Evolutionary conservation across 2,329 filamentous ascomycete species (phyloP).

Genomic region (Aspergillus sclerotialis): DNA sequence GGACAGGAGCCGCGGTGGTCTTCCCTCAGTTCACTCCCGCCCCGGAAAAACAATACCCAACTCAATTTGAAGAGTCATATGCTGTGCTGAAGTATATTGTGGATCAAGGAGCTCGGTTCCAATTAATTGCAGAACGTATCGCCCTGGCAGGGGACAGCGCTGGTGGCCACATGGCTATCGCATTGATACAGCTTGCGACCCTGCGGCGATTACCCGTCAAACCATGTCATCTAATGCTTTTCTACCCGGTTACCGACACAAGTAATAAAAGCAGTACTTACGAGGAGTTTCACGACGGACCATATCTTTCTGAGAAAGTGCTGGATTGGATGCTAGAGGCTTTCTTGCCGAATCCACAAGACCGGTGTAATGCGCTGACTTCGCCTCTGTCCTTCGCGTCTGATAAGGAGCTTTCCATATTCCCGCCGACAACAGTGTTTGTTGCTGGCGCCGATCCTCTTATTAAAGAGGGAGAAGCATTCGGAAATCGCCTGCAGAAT

Average conservation of each 20-base stretch:
- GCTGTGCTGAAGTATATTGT: not conserved
- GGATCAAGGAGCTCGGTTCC: not conserved
- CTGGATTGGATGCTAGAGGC: slow-evolving; percentile 8
- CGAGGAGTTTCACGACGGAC: slow-evolving; percentile 4
- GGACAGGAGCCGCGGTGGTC: not conserved
- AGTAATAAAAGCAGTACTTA: slow-evolving; percentile 4
- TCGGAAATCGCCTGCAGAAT: slow-evolving; percentile 6
- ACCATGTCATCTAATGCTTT: slow-evolving; percentile 4
- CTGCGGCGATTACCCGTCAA: slow-evolving; percentile 3
- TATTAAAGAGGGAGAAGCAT: slow-evolving; percentile 6
- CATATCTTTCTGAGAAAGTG: slow-evolving; percentile 4
- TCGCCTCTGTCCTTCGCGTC: slow-evolving; percentile 4
- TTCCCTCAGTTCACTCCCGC: not conserved
- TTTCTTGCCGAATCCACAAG: slow-evolving; percentile 4
- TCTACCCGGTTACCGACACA: slow-evolving; percentile 7
- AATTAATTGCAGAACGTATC: not conserved
- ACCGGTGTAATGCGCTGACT: slow-evolving; percentile 3
- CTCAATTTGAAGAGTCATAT: slow-evolving; percentile 1
- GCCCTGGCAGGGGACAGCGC: slow-evolving; percentile 1
- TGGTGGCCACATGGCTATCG: slow-evolving; percentile 7
- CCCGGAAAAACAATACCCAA: not conserved
- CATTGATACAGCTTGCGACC: slow-evolving; percentile 3
- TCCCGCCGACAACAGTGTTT: slow-evolving; percentile 6
- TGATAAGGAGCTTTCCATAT: slow-evolving; percentile 3
- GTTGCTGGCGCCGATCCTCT: slow-evolving; percentile 5